These are phyloP conservation scores for Epichloe amarillans DNA, from an alignment of 2,329 filamentous ascomycete species.

Conservation along the genomic window DNA sequence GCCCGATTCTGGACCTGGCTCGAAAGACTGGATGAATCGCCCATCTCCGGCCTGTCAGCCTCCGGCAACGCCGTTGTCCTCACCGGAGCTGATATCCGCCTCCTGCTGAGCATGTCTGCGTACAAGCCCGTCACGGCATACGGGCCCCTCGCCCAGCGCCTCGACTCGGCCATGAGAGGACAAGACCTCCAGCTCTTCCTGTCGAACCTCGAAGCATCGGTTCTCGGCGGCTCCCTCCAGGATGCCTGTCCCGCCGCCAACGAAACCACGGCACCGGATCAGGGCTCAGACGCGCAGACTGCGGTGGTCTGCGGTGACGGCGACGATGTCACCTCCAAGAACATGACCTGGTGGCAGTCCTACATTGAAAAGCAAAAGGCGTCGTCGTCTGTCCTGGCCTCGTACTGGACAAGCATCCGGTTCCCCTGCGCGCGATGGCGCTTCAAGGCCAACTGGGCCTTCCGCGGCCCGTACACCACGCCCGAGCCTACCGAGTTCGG, in stretches of 20 bases:
- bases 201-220: neutral
- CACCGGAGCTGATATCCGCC: slow-evolving; percentile 18
- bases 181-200: slow-evolving; percentile 6
- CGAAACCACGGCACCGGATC: neutral
- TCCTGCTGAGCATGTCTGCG: slow-evolving; percentile 14
- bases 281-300: slow-evolving; percentile 12
- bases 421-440: slow-evolving; percentile 26
- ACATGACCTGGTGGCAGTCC: slow-evolving; percentile 13
- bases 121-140: slow-evolving; percentile 17
- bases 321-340: slow-evolving; percentile 10
- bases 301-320: slow-evolving; percentile 25
- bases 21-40: slow-evolving; percentile 14
- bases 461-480: slow-evolving; percentile 21
- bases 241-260: slow-evolving; percentile 10
- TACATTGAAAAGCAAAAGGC: slow-evolving; percentile 16
- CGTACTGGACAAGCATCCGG: slow-evolving; percentile 22
- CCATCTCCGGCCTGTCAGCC: slow-evolving; percentile 11
- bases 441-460: slow-evolving; percentile 26
- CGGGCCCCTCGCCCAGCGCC: slow-evolving; percentile 3
- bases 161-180: slow-evolving; percentile 11
- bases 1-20: slow-evolving; percentile 20
- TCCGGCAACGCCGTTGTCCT: slow-evolving; percentile 15
- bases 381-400: slow-evolving; percentile 19
- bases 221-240: slow-evolving; percentile 9
- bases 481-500: slow-evolving; percentile 12